Evolutionary conservation across 345 rosid genomes (phyloP).

Genomic region (Firmiana major): DNA sequence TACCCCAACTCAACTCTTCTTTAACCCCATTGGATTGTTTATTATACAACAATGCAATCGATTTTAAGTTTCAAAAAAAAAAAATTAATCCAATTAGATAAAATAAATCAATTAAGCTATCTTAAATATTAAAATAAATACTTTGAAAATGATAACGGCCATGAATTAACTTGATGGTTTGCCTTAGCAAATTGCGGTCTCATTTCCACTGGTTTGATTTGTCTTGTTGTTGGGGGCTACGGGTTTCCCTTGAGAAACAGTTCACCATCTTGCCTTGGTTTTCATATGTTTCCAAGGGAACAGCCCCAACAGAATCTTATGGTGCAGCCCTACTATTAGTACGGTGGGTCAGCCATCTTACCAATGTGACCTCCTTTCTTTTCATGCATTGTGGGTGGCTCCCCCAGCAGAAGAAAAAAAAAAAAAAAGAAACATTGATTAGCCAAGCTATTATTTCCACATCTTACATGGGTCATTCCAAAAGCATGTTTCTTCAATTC

Average conservation of each 20-base stretch:
- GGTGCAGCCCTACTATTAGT: slow-evolving; percentile 45
- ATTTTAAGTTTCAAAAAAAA: too few relatives aligned
- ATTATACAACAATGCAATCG: too few relatives aligned
- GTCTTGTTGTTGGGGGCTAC: slow-evolving; percentile 21
- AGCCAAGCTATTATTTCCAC: not conserved
- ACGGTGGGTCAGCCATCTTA: slow-evolving; percentile 30
- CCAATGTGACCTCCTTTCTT: not conserved
- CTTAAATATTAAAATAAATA: too few relatives aligned
- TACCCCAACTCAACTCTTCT: too few relatives aligned
- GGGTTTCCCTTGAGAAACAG: slow-evolving; percentile 1
- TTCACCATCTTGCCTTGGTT: slow-evolving; percentile 11
- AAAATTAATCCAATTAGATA: too few relatives aligned
- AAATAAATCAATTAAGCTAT: too few relatives aligned
- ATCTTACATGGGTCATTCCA: slow-evolving; percentile 18
- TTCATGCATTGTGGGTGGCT: slow-evolving; percentile 3
- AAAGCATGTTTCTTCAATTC: slow-evolving; percentile 31
- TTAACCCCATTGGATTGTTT: too few relatives aligned
- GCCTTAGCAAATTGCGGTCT: not conserved
- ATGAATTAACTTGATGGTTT: not conserved
- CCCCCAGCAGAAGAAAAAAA: too few relatives aligned
- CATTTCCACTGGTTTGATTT: slow-evolving; percentile 1
- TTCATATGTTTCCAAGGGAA: slow-evolving; percentile 50
- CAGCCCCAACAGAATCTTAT: slow-evolving; percentile 66
- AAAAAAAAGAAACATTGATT: not conserved
- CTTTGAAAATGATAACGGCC: too few relatives aligned